A percentile compares a stretch with the other conserved stretches of the same genome.
These are phyloP conservation scores for Psilocybe mexicana DNA, from an alignment of 1,284 basidiomycete genomes.

Conservation along the genomic window DNA sequence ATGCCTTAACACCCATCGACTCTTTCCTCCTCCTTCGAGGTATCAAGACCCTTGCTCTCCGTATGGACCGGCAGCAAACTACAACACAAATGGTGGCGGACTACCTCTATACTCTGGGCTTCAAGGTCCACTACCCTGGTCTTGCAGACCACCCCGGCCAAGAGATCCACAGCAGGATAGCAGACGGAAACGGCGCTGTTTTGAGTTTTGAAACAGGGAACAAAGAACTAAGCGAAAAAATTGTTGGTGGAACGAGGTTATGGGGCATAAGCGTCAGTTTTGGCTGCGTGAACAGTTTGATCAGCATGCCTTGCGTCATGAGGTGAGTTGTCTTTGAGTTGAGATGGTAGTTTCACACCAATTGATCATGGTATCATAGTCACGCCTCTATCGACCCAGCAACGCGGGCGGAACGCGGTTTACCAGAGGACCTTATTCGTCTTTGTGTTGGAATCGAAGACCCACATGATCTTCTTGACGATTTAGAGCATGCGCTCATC, in stretches of 20 bases:
- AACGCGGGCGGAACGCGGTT: constrained; percentile 87
- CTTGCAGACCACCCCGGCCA: constrained; percentile 82
- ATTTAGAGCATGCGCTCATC: constrained; percentile 91
- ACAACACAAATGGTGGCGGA: constrained; percentile 85
- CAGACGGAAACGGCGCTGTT: constrained; percentile 91
- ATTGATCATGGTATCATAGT: constrained; percentile 41
- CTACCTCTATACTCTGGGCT: constrained; percentile 87
- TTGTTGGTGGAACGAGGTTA: constrained; percentile 89
- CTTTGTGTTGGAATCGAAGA: constrained; percentile 99
- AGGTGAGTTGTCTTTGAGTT: constrained; percentile 62
- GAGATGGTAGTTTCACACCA: not conserved
- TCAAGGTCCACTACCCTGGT: constrained; percentile 94
- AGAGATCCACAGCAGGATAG: constrained; percentile 87
- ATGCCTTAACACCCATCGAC: constrained; percentile 93
- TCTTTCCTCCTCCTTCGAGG: constrained; percentile 95
- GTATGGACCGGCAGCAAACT: constrained; percentile 94
- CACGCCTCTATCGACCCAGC: constrained; percentile 98
- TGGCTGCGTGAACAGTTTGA: constrained; percentile 96
- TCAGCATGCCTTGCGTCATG: constrained; percentile 99
- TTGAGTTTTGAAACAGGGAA: constrained; percentile 94
- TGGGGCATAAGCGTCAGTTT: constrained; percentile 99
- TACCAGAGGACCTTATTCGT: constrained; percentile 97
- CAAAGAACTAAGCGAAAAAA: constrained; percentile 87
- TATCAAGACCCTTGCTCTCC: constrained; percentile 94
- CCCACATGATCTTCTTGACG: constrained; percentile 88